phyloP scores from a whole-genome alignment of 257 asterid genomes.

The Anisodus tanguticus region DNA sequence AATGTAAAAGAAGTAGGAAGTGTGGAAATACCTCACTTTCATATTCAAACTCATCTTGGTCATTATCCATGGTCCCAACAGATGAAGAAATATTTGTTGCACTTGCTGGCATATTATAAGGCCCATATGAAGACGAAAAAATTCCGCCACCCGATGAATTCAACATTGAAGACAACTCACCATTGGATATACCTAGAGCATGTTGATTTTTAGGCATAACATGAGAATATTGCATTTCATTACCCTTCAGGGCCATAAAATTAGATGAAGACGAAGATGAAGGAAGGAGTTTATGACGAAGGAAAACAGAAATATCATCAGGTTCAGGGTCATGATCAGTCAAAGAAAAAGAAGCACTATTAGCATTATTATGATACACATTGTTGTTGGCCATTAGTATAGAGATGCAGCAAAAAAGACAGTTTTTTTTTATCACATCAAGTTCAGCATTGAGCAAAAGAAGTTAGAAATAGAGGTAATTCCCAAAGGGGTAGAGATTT shows the following conservation, averaged over 20 bases:
- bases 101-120: slow-evolving; percentile 32
- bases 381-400: slow-evolving; percentile 49
- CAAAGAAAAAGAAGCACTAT: slow-evolving; percentile 33
- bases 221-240: slow-evolving; percentile 32
- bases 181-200: neutral
- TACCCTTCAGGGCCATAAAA: neutral
- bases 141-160: neutral
- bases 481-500: neutral
- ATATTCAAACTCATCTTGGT: slow-evolving; percentile 61
- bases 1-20: neutral
- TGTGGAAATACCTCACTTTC: slow-evolving; percentile 69
- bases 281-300: slow-evolving; percentile 64
- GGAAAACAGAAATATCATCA: slow-evolving; percentile 70
- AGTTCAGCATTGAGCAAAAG: neutral
- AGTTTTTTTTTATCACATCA: neutral
- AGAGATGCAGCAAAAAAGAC: neutral
- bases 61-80: slow-evolving; percentile 53
- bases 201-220: slow-evolving; percentile 23
- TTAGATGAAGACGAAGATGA: slow-evolving; percentile 48
- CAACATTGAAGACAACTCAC: neutral
- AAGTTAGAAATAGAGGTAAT: neutral
- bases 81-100: slow-evolving; percentile 46
- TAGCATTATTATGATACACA: neutral
- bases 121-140: slow-evolving; percentile 18
- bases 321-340: slow-evolving; percentile 40